Conservation (phyloP, 441 rosid species). For the Kokia cookei region DNA sequence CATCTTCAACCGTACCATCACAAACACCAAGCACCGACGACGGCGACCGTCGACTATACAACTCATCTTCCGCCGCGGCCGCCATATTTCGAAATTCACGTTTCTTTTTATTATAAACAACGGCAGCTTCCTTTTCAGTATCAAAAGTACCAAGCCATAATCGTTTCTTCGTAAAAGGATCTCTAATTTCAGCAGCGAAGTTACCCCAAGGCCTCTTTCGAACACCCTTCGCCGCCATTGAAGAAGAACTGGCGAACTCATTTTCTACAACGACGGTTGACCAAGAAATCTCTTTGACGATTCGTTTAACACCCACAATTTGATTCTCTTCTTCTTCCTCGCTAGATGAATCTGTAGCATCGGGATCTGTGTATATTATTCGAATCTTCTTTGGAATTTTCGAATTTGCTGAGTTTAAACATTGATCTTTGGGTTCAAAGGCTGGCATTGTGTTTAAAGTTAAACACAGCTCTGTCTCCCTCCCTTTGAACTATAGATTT, state of each 20-base stretch:
- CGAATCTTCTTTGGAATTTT: constrained; percentile 27
- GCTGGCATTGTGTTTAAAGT: no score
- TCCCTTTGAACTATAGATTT: no score
- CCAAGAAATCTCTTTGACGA: constrained; percentile 29
- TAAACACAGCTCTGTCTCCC: no score
- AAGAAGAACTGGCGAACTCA: background rate
- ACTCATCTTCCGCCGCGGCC: background rate
- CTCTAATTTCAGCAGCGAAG: constrained; percentile 36
- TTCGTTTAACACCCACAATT: constrained; percentile 8
- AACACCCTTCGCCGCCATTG: constrained; percentile 22
- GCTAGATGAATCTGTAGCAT: constrained; percentile 40
- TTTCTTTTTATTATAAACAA: constrained; percentile 39
- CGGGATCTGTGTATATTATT: constrained; percentile 36
- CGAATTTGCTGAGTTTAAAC: background rate
- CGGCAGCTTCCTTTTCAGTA: constrained; percentile 42
- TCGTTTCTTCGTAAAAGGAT: constrained; percentile 25
- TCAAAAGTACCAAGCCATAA: constrained; percentile 39
- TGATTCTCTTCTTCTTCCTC: constrained; percentile 31
- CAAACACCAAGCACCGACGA: constrained; percentile 2
- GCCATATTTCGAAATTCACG: constrained; percentile 23
- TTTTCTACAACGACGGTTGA: background rate
- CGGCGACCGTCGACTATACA: background rate
- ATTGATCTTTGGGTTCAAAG: no score
- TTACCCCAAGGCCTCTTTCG: constrained; percentile 39
- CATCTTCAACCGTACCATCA: background rate